A percentile compares a stretch with the other conserved stretches of the same genome.
Conservation (phyloP, 2,329 filamentous ascomycete genomes). For the Penicillium sp. region DNA sequence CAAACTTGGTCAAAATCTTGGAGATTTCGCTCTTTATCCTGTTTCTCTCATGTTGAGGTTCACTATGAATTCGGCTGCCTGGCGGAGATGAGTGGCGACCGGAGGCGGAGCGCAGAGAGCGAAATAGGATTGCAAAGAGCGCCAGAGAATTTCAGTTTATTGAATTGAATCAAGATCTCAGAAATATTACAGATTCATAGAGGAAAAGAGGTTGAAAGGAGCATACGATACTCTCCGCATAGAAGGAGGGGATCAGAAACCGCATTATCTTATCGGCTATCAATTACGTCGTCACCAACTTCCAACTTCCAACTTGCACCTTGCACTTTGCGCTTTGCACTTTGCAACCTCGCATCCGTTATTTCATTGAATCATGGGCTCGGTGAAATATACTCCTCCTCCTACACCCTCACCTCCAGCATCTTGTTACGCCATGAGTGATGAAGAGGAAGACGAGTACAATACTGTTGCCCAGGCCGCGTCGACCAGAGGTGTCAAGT, state of each 20-base stretch:
- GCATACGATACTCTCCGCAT: neutral
- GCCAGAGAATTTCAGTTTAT: neutral
- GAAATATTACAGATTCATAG: neutral
- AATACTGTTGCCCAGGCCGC: conserved; percentile 83
- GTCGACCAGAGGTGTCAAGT: conserved; percentile 80
- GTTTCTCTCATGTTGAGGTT: neutral
- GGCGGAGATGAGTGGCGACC: neutral
- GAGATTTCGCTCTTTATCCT: neutral
- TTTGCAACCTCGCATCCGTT: neutral
- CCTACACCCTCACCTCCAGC: conserved; percentile 69
- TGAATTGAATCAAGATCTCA: neutral
- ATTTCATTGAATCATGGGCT: conserved; percentile 31
- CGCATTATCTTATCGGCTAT: conserved; percentile 5
- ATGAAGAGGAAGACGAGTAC: conserved; percentile 94
- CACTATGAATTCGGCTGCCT: conserved; percentile 9
- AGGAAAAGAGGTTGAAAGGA: neutral
- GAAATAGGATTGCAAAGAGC: neutral
- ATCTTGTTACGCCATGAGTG: conserved; percentile 93
- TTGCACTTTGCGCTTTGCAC: neutral
- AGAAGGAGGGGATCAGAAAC: neutral
- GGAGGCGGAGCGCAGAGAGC: neutral
- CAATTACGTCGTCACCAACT: conserved; percentile 8
- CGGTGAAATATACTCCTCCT: conserved; percentile 40
- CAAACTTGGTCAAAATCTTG: too few species aligned
- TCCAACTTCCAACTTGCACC: neutral